phyloP scores from a whole-genome alignment of 1,284 basidiomycete species.

The Ceratobasidium theobromae region DNA sequence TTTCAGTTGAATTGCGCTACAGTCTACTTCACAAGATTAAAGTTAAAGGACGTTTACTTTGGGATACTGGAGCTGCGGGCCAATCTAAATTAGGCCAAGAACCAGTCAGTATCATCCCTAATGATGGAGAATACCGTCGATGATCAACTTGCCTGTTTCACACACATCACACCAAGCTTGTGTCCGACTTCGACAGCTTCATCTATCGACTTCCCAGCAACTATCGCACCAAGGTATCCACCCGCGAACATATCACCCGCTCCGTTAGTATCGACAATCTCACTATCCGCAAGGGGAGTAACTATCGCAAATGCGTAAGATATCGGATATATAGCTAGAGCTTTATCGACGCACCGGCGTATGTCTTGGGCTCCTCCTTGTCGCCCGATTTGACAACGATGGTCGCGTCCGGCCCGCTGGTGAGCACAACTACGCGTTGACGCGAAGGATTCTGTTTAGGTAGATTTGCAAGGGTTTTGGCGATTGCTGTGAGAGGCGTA shows the following conservation, averaged over 20 bases:
- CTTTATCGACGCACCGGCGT: conserved; percentile 43
- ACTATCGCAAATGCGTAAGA: conserved; percentile 55
- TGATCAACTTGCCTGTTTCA: conserved; percentile 66
- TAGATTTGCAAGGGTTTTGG: conserved; percentile 67
- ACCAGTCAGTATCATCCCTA: background rate
- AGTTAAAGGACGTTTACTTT: conserved; percentile 64
- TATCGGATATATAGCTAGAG: conserved; percentile 50
- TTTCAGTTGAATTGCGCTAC: background rate
- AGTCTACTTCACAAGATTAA: background rate
- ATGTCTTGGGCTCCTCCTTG: conserved; percentile 51
- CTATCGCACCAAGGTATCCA: conserved; percentile 87
- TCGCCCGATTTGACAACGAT: conserved; percentile 70
- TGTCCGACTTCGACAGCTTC: conserved; percentile 86
- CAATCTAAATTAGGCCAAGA: conserved; percentile 50
- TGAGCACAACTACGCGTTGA: conserved; percentile 86
- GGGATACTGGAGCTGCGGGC: conserved; percentile 77
- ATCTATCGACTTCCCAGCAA: conserved; percentile 77
- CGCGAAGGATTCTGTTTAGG: conserved; percentile 71
- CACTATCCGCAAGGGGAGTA: conserved; percentile 54
- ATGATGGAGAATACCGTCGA: background rate
- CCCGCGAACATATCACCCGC: conserved; percentile 99
- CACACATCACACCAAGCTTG: conserved; percentile 85
- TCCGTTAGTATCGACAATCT: conserved; percentile 97
- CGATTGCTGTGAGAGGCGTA: conserved; percentile 61
- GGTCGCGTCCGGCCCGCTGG: conserved; percentile 84